These are phyloP conservation scores for Cystoderma amianthinum DNA, from an alignment of 768 basidiomycete species.

Conservation along the genomic window DNA sequence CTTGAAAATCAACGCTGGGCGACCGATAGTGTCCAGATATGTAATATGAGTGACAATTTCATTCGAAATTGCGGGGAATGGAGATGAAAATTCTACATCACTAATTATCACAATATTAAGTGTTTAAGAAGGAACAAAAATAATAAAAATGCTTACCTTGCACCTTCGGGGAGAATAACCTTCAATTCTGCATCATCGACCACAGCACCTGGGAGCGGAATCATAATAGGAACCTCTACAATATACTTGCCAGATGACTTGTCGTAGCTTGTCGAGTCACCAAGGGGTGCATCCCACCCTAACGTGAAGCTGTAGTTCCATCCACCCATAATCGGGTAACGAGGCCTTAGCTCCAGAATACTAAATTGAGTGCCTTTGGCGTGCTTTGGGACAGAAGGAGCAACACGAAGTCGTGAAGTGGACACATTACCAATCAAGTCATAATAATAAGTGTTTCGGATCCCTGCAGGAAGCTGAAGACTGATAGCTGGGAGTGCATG, in stretches of 20 bases:
- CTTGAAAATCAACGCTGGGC: conserved; percentile 68
- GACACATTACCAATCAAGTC: conserved; percentile 96
- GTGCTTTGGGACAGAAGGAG: conserved; percentile 58
- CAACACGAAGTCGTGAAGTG: conserved; percentile 75
- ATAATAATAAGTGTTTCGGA: conserved; percentile 81
- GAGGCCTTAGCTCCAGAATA: conserved; percentile 75
- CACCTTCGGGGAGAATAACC: conserved; percentile 91
- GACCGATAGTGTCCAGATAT: conserved; percentile 89
- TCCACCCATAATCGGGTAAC: conserved; percentile 91
- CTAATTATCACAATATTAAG: conserved; percentile 29
- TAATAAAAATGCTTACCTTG: conserved; percentile 55
- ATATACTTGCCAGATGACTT: conserved; percentile 57
- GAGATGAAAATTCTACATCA: conserved; percentile 67
- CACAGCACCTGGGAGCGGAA: conserved; percentile 69
- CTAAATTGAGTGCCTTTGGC: conserved; percentile 48
- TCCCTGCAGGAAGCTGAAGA: conserved; percentile 79
- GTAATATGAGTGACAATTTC: conserved; percentile 64
- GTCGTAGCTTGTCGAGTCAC: conserved; percentile 65
- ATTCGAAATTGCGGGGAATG: conserved; percentile 69
- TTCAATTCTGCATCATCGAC: conserved; percentile 74
- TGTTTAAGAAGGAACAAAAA: background rate
- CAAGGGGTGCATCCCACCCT: conserved; percentile 87
- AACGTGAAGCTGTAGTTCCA: conserved; percentile 97
- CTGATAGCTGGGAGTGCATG: conserved; percentile 69
- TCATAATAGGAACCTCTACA: conserved; percentile 82